Evolutionary conservation across 2,329 filamentous ascomycete species (phyloP), one percentile per base, ranked within the genome.

Genomic region (Periconia sp.): DNA sequence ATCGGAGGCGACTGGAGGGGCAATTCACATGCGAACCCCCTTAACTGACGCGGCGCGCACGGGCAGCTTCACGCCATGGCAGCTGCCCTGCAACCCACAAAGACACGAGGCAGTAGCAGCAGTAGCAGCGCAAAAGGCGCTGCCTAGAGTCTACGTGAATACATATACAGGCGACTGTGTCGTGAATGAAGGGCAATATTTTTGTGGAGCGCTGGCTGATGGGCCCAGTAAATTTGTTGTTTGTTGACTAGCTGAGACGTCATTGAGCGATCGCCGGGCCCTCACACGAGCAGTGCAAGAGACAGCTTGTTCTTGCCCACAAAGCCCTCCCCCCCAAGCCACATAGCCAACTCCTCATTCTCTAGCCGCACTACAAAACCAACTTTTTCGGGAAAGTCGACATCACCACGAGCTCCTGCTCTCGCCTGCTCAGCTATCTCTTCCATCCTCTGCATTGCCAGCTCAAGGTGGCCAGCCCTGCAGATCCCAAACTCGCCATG

Each of bases 241-340:
- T 37, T 36, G 32, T 45, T 40, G 40, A 47, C 36, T 33, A 42
- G 29, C 38, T 34, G 36, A 43, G 36, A 43, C 46, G 46, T 49
- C 46, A 49, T 49, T n/a, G 30, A 29, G 16, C 22, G 28, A 28
- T 28, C 29, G 28, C 31, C 24, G 22, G 34, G 25, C 23, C 40
- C 46, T 44, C 46, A 49, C 46, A 49, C 46, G 46, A 49, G 46
- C 46, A 49, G 22, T 38, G 37, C 44, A 31, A 38, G 36, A 42
- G 19, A 36, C 40, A 32, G 33, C 40, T 30, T 42, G 31, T 31
- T 40, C 46, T 32, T 45, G 33, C 36, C 41, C 28, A 37, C 40
- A 40, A 44, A 36, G 32, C 34, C 26, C n/a, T n/a, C n/a, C n/a
- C n/a, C 33, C 19, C 25, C 39, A 35, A 21, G 31, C 30, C 17